A percentile compares a stretch with the other conserved stretches of the same genome.
Conservation (phyloP, 2,329 filamentous ascomycete genomes). For the Colletotrichum sidae region DNA sequence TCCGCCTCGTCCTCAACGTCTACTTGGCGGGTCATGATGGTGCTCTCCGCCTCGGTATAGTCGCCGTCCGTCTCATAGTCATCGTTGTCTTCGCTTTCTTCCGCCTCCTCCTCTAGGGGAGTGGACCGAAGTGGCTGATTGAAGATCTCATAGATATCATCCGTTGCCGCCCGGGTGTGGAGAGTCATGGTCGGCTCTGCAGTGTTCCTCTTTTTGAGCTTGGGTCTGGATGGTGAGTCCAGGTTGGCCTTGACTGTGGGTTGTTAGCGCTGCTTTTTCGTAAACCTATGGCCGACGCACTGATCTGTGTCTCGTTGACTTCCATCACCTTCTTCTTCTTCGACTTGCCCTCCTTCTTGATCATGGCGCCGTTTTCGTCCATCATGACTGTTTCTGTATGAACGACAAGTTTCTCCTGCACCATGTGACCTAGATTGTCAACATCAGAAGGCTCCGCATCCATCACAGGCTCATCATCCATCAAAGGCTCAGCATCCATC, state of each 20-base stretch:
- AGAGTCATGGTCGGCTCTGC: conserved; percentile 97
- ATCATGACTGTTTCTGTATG: conserved; percentile 59
- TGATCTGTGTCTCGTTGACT: conserved; percentile 91
- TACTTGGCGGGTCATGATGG: conserved; percentile 78
- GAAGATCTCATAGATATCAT: conserved; percentile 98
- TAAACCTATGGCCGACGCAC: conserved; percentile 63
- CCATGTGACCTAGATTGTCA: conserved; percentile 40
- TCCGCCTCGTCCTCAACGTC: conserved; percentile 57
- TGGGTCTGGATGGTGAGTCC: conserved; percentile 87
- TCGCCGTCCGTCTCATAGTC: conserved; percentile 79
- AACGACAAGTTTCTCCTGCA: conserved; percentile 54
- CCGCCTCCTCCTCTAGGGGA: conserved; percentile 47
- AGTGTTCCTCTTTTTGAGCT: conserved; percentile 80
- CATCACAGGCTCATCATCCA: conserved; percentile 26
- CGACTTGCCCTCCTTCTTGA: conserved; percentile 60
- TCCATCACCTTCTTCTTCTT: conserved; percentile 86
- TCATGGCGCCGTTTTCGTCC: conserved; percentile 70
- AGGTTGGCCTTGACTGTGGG: conserved; percentile 87
- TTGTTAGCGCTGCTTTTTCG: conserved; percentile 43
- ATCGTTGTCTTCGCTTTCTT: conserved; percentile 68
- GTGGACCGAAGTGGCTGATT: conserved; percentile 77
- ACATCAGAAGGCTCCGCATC: conserved; percentile 30
- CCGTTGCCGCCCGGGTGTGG: conserved; percentile 92
- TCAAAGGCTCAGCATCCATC: conserved; percentile 27
- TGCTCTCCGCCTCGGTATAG: conserved; percentile 89